Conservation (phyloP, 2,329 filamentous ascomycete genomes). For the Colletotrichum destructivum region DNA sequence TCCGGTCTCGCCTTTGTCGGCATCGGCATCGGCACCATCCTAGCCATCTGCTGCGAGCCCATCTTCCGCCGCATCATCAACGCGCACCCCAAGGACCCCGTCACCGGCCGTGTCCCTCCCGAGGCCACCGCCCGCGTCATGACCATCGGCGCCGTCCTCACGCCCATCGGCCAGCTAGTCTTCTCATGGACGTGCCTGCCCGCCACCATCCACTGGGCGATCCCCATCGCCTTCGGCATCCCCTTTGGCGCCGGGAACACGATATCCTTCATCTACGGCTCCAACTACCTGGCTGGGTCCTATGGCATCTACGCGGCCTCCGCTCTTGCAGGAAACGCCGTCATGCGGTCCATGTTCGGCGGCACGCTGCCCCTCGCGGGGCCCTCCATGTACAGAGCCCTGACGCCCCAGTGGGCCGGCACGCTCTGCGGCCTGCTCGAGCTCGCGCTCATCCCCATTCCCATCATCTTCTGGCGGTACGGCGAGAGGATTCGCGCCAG, state of each 20-base stretch:
- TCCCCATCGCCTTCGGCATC: constrained; percentile 82
- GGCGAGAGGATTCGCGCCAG: constrained; percentile 67
- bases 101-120: constrained; percentile 80
- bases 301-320: constrained; percentile 86
- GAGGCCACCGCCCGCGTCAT: constrained; percentile 88
- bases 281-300: constrained; percentile 83
- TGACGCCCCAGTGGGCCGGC: constrained; percentile 85
- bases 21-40: constrained; percentile 74
- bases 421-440: constrained; percentile 83
- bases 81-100: constrained; percentile 79
- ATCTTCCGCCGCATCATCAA: constrained; percentile 85
- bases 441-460: constrained; percentile 82
- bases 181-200: constrained; percentile 93
- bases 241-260: constrained; percentile 85
- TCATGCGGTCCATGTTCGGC: constrained; percentile 81
- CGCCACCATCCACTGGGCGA: constrained; percentile 83
- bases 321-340: constrained; percentile 84
- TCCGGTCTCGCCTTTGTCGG: constrained; percentile 86
- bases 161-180: constrained; percentile 84
- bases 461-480: constrained; percentile 81
- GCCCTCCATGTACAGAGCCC: constrained; percentile 76
- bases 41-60: constrained; percentile 77
- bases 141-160: constrained; percentile 81
- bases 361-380: constrained; percentile 84
- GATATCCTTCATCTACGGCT: constrained; percentile 85